Conservation (phyloP, 257 asterid genomes). For the Jacaranda mimosifolia region DNA sequence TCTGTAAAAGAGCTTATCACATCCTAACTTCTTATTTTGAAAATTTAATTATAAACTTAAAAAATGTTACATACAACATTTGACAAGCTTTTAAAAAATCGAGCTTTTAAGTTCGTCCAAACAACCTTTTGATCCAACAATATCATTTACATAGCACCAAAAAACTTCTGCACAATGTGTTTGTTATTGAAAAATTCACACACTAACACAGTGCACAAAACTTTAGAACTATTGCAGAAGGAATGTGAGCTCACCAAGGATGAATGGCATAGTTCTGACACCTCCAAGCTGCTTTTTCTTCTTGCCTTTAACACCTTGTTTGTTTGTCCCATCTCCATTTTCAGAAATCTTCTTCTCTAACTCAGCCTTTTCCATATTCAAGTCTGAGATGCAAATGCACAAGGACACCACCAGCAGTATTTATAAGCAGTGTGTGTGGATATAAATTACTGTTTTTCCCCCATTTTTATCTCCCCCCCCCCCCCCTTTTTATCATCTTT, state of each 20-base stretch:
- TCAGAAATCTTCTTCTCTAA: constrained; percentile 41
- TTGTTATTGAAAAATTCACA: no score
- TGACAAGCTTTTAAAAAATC: no score
- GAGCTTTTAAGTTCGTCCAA: no score
- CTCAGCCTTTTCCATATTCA: constrained; percentile 50
- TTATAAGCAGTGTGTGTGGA: constrained; percentile 36
- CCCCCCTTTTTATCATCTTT: background rate
- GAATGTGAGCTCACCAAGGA: constrained; percentile 58
- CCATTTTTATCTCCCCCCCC: no score
- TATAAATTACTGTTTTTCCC: background rate
- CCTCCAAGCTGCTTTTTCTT: constrained; percentile 60
- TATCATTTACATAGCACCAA: no score
- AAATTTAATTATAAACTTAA: no score
- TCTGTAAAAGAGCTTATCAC: no score
- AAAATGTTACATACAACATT: no score
- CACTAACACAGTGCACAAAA: background rate
- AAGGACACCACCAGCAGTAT: constrained; percentile 13
- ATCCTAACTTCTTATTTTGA: no score
- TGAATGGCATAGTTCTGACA: constrained; percentile 78
- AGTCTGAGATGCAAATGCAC: constrained; percentile 19
- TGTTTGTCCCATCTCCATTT: constrained; percentile 46
- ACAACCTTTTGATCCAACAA: no score
- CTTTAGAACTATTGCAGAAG: background rate
- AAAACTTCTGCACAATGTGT: no score
- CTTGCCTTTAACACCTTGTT: constrained; percentile 22